Evolutionary conservation across 768 basidiomycete species (phyloP), one percentile per base, ranked within the genome.

Genomic region (Termitomyces heimii): DNA sequence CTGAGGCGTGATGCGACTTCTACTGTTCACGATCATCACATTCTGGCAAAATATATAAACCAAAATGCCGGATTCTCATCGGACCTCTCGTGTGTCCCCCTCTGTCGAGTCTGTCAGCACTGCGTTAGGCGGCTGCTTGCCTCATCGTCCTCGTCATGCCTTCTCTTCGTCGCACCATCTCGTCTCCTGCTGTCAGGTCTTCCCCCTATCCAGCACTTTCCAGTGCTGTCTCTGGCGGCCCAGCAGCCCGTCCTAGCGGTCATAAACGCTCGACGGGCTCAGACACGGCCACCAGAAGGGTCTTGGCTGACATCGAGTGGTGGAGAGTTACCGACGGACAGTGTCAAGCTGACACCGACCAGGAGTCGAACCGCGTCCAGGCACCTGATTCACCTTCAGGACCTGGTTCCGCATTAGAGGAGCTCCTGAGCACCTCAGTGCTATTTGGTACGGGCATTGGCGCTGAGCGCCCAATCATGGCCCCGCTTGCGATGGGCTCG

Each of bases 251-350:
- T 32, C 72, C 73, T 24, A 72, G 77, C 56, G 72, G 82, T 42
- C 72, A 80, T 56, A 81, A 86, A 66, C 84, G 89, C 58, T 81
- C 86, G 13, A 83, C 84, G 22, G 86, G 82, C 59, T 88, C 88
- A 63, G 84, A 88, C 66, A 82, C 81, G 35, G 70, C 68, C 62
- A 75, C 70, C 61, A 80, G 90, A 67, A 80, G 88, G 63, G 88
- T 92, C 63, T 79, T 92, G 59, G 89, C 88, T 34, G 90, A 92
- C 75, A 86, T 92, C 66, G 89, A 91, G 69, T 92, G 90, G 89
- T 92, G 89, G 89, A 82, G 77, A 65, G 89, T 92, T 62, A 74
- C 80, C 60, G 88, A 85, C 59, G 85, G 86, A 61, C 89, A 92
- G 73, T 79, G 76, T 71, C 76, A 78, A 62, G 61, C 65, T 50